These are phyloP conservation scores for Pseudogymnoascus pannorum DNA, from an alignment of 2,329 filamentous ascomycete genomes.

Conservation along the genomic window DNA sequence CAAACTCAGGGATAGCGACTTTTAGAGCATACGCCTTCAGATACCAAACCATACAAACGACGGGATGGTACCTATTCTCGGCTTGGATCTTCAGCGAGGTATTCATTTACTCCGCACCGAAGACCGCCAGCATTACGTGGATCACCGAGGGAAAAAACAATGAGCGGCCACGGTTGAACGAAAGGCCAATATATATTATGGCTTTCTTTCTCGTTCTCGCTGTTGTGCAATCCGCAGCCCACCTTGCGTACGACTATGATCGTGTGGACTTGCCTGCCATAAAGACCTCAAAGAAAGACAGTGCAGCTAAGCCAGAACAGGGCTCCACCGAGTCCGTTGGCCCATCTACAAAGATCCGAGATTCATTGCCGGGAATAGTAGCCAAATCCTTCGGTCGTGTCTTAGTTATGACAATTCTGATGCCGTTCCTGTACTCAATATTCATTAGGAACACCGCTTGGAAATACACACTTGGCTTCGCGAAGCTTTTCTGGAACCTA, in stretches of 20 bases:
- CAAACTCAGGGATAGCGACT: slow-evolving; percentile 58
- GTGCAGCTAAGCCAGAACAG: neutral
- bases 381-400: slow-evolving; percentile 25
- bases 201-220: slow-evolving; percentile 63
- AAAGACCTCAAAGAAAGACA: slow-evolving; percentile 26
- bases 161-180: slow-evolving; percentile 73
- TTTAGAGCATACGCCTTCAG: slow-evolving; percentile 50
- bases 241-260: slow-evolving; percentile 70
- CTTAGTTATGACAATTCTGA: slow-evolving; percentile 35
- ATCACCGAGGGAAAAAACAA: slow-evolving; percentile 62
- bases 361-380: neutral
- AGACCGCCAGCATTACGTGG: slow-evolving; percentile 58
- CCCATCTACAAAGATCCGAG: slow-evolving; percentile 33
- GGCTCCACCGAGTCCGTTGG: slow-evolving; percentile 24
- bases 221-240: slow-evolving; percentile 58
- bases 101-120: slow-evolving; percentile 65
- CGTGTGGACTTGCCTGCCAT: slow-evolving; percentile 38
- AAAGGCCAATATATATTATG: slow-evolving; percentile 75
- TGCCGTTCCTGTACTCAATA: slow-evolving; percentile 52
- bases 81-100: slow-evolving; percentile 73
- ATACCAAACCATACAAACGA: slow-evolving; percentile 56
- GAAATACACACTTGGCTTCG: slow-evolving; percentile 61
- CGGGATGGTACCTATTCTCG: slow-evolving; percentile 70
- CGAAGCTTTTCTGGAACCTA: slow-evolving; percentile 68
- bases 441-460: slow-evolving; percentile 58